Evolutionary conservation across 345 rosid species (phyloP).

Genomic region (Xanthoceras sorbifolium): DNA sequence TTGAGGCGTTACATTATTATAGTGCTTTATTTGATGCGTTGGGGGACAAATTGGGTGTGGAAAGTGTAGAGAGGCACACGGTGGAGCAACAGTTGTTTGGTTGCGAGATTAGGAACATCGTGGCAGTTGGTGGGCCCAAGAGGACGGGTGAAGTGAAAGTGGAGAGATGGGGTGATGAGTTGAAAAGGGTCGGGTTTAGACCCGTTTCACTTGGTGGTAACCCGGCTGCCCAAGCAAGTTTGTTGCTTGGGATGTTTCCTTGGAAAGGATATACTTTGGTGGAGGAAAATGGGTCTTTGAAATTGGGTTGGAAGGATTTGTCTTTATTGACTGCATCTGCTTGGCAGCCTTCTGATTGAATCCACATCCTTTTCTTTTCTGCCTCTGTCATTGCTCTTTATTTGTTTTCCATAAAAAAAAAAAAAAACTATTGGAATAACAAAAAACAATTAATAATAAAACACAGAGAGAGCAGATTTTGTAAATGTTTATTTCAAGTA

Average conservation of each 20-base stretch:
- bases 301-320: constrained; percentile 95
- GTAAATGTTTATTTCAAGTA: background rate
- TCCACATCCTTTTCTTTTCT: too few species aligned
- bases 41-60: constrained; percentile 67
- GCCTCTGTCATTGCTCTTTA: too few species aligned
- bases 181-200: constrained; percentile 64
- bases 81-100: constrained; percentile 94
- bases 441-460: too few species aligned
- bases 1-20: constrained; percentile 92
- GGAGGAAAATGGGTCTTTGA: constrained; percentile 76
- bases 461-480: background rate
- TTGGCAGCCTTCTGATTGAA: constrained; percentile 73
- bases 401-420: background rate
- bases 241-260: constrained; percentile 87
- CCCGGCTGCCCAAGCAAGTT: constrained; percentile 88
- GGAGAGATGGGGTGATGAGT: constrained; percentile 80
- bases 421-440: background rate
- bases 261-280: constrained; percentile 92
- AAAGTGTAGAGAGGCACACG: constrained; percentile 73
- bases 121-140: constrained; percentile 78
- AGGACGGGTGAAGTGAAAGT: constrained; percentile 73
- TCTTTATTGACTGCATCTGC: constrained; percentile 91
- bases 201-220: constrained; percentile 79
- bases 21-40: constrained; percentile 96
- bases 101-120: constrained; percentile 79